Conservation (phyloP, 345 rosid species). For the Cochlearia excelsa region DNA sequence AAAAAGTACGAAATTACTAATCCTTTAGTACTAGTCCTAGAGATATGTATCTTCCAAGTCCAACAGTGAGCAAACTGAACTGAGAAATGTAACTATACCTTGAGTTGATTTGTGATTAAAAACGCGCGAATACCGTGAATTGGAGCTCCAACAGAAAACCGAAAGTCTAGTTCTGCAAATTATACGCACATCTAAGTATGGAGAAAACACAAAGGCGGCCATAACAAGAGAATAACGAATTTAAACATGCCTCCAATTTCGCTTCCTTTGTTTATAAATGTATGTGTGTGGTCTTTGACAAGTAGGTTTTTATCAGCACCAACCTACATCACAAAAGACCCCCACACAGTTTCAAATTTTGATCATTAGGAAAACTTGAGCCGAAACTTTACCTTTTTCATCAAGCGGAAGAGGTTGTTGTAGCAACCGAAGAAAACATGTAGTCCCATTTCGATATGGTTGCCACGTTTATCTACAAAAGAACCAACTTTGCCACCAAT, state of each 20-base stretch:
- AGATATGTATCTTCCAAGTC: background rate
- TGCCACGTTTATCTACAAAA: conserved; percentile 83
- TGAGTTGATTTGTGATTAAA: conserved; percentile 78
- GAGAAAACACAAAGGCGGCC: conserved; percentile 1
- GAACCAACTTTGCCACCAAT: conserved; percentile 99
- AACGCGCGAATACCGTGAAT: conserved; percentile 88
- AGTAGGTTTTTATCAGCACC: conserved; percentile 91
- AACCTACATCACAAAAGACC: conserved; percentile 42
- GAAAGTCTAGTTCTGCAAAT: conserved; percentile 90
- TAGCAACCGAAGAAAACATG: conserved; percentile 99
- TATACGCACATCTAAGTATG: conserved; percentile 1
- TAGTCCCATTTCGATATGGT: conserved; percentile 97
- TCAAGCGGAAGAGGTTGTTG: conserved; percentile 89
- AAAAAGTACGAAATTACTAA: conserved; percentile 1
- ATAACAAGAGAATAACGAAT: conserved; percentile 10
- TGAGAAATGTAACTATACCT: conserved; percentile 39
- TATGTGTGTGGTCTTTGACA: conserved; percentile 94
- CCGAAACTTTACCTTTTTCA: conserved; percentile 72
- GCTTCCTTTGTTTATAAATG: conserved; percentile 90
- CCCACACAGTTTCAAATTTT: background rate
- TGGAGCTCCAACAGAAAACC: conserved; percentile 93
- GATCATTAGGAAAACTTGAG: conserved; percentile 11
- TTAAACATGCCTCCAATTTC: conserved; percentile 67
- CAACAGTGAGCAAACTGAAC: too few species aligned
- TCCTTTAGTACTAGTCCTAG: background rate